Conservation (phyloP, 116 monocot genomes). For the Iris pallida region DNA sequence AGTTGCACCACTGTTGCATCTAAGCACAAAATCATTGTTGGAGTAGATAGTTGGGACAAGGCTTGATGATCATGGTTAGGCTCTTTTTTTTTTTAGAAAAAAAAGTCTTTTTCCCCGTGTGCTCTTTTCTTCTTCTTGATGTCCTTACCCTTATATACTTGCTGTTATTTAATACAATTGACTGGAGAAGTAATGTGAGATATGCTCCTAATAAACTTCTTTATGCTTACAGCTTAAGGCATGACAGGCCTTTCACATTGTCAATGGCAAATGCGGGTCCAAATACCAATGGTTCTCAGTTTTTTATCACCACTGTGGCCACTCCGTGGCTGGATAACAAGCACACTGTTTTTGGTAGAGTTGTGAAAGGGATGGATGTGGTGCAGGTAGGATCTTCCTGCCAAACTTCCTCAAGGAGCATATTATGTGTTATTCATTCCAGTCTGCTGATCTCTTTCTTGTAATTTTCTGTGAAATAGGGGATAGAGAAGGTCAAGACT, state of each 20-base stretch:
- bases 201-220: neutral
- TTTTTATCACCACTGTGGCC: conserved; percentile 94
- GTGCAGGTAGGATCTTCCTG: conserved; percentile 58
- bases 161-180: too few species aligned
- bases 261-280: conserved; percentile 99
- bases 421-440: neutral
- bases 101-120: neutral
- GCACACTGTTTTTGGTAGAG: conserved; percentile 94
- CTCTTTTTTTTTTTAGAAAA: too few species aligned
- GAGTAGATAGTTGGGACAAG: too few species aligned
- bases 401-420: neutral
- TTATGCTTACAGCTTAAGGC: conserved; percentile 69
- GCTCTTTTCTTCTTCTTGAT: neutral
- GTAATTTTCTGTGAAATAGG: conserved; percentile 20
- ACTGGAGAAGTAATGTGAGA: neutral
- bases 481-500: conserved; percentile 89
- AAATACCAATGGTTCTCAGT: conserved; percentile 92
- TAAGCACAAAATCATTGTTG: too few species aligned
- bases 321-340: conserved; percentile 97
- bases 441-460: neutral
- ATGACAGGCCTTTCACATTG: conserved; percentile 92
- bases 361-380: conserved; percentile 98
- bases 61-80: too few species aligned
- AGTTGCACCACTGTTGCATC: too few species aligned
- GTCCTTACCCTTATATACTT: too few species aligned